These are phyloP conservation scores for Gnomoniopsis sp. DNA, from an alignment of 2,329 filamentous ascomycete genomes.

Conservation along the genomic window DNA sequence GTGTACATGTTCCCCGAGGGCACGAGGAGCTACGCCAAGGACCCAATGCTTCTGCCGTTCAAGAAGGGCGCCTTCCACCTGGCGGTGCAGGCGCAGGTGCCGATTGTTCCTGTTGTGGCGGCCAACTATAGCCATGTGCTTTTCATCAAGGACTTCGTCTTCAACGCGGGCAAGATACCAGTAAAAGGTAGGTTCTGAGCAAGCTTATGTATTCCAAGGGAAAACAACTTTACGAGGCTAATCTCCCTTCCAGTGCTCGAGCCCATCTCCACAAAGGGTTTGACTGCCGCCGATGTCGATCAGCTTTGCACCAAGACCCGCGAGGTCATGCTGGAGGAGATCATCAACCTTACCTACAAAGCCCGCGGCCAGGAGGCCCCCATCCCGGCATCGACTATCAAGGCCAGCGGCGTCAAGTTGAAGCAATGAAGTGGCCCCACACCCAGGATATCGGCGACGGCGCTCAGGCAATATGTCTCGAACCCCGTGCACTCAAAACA, in stretches of 20 bases:
- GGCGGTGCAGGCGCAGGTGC: conserved; percentile 88
- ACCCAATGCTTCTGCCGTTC: conserved; percentile 84
- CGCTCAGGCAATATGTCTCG: background rate
- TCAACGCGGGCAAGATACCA: conserved; percentile 68
- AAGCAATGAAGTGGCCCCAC: conserved; percentile 9
- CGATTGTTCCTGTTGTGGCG: conserved; percentile 80
- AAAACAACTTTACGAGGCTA: background rate
- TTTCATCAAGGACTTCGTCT: conserved; percentile 60
- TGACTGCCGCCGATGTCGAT: conserved; percentile 75
- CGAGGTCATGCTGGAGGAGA: conserved; percentile 71
- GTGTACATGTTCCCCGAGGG: conserved; percentile 91
- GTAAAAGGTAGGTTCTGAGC: conserved; percentile 59
- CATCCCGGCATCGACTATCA: conserved; percentile 16
- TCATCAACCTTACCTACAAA: conserved; percentile 51
- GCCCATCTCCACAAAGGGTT: conserved; percentile 72
- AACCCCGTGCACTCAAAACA: background rate
- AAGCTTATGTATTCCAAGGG: background rate
- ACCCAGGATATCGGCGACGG: conserved; percentile 24
- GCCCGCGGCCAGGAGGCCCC: conserved; percentile 35
- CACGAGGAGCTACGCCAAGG: conserved; percentile 82
- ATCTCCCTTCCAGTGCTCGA: conserved; percentile 61
- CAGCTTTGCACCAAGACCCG: conserved; percentile 64
- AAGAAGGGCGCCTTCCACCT: conserved; percentile 99
- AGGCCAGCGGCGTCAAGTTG: conserved; percentile 16
- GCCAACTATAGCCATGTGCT: conserved; percentile 77